phyloP scores from a whole-genome alignment of 23 red algal genomes.

The Gracilaria domingensis region DNA sequence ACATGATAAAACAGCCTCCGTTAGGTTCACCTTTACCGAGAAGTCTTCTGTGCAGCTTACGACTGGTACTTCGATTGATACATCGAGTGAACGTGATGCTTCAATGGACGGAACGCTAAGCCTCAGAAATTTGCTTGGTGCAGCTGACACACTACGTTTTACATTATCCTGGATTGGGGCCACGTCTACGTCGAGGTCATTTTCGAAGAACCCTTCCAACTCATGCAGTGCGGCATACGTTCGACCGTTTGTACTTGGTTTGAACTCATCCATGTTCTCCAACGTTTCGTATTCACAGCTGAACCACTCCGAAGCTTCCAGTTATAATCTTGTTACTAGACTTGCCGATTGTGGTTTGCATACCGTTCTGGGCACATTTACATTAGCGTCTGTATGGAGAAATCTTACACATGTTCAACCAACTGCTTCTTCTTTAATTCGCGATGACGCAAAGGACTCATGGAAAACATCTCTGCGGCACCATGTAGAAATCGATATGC shows the following conservation, averaged over 20 bases:
- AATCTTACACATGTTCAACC: slow-evolving; percentile 51
- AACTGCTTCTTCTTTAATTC: slow-evolving; percentile 51
- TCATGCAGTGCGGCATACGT: slow-evolving; percentile 7
- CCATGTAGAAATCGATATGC: slow-evolving; percentile 48
- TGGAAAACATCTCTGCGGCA: slow-evolving; percentile 78
- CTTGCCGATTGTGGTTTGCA: slow-evolving; percentile 39
- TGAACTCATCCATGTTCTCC: slow-evolving; percentile 32
- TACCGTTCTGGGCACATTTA: slow-evolving; percentile 33
- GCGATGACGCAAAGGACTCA: slow-evolving; percentile 81
- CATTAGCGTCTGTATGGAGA: slow-evolving; percentile 56
- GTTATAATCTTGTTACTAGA: slow-evolving; percentile 27
- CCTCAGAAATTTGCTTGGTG: slow-evolving; percentile 57
- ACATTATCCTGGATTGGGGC: slow-evolving; percentile 58
- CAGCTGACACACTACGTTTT: slow-evolving; percentile 60
- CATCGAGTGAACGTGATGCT: slow-evolving; percentile 64
- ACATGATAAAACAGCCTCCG: slow-evolving; percentile 57
- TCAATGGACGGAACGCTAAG: slow-evolving; percentile 38
- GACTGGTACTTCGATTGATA: slow-evolving; percentile 74
- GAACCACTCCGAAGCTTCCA: slow-evolving; percentile 44
- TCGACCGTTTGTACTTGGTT: slow-evolving; percentile 48
- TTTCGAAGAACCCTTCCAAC: slow-evolving; percentile 50
- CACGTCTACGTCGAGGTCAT: slow-evolving; percentile 9
- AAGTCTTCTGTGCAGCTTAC: slow-evolving; percentile 61
- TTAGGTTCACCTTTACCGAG: slow-evolving; percentile 71
- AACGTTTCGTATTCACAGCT: slow-evolving; percentile 20